A percentile compares a stretch with the other conserved stretches of the same genome.
Evolutionary conservation across 371 early-diverging fungal genomes (phyloP).

Genomic region (Mucor plumbeus): DNA sequence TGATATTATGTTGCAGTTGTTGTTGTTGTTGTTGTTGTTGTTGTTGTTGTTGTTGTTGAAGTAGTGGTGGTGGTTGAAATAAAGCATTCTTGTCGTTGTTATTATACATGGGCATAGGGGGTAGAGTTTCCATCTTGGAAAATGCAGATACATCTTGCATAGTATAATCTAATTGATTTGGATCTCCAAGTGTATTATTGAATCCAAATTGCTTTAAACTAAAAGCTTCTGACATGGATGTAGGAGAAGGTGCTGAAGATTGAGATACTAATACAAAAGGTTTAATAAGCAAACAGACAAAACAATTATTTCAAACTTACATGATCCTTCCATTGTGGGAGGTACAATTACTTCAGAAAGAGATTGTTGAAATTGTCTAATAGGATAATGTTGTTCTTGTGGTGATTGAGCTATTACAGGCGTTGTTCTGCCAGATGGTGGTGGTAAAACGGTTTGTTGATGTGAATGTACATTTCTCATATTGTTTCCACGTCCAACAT

Average conservation of each 20-base stretch:
- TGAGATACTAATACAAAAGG: conserved; percentile 11
- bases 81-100: neutral
- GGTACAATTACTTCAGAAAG: conserved; percentile 32
- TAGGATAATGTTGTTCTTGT: conserved; percentile 15
- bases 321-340: conserved; percentile 24
- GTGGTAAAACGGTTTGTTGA: neutral
- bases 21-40: conserved; percentile 1
- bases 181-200: conserved; percentile 30
- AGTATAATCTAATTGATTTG: conserved; percentile 27
- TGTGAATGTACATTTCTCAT: neutral
- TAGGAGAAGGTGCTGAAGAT: conserved; percentile 32
- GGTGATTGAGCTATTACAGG: conserved; percentile 12
- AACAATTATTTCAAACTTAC: conserved; percentile 9
- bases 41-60: neutral
- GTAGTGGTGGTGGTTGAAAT: no score
- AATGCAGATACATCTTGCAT: conserved; percentile 26
- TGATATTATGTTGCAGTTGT: neutral
- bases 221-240: conserved; percentile 46
- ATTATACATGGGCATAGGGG: conserved; percentile 24
- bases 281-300: neutral
- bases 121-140: conserved; percentile 24
- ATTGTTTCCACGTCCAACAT: conserved; percentile 29
- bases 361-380: conserved; percentile 15
- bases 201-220: conserved; percentile 53
- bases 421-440: neutral